Conservation (phyloP, 805 yeast species). For the Jamesozyma jinghongensis region DNA sequence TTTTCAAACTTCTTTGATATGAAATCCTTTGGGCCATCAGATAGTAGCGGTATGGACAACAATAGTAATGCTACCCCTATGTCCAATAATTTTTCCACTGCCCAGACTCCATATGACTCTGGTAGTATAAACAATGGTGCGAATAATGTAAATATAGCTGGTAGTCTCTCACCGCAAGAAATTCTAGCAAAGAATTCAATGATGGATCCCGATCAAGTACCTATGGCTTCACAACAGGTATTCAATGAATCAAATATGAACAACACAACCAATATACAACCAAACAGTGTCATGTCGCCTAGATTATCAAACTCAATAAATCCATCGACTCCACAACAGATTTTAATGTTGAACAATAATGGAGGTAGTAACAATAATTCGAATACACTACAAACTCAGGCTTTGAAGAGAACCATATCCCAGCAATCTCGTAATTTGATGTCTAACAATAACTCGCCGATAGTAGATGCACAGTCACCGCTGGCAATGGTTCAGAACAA, state of each 20-base stretch:
- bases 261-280: neutral
- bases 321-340: constrained; percentile 23
- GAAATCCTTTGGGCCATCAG: constrained; percentile 2
- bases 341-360: constrained; percentile 9
- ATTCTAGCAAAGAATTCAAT: constrained; percentile 25
- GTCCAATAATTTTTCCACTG: neutral
- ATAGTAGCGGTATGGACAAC: neutral
- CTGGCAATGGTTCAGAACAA: too few species aligned
- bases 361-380: neutral
- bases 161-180: constrained; percentile 27
- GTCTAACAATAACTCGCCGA: too few species aligned
- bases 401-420: neutral
- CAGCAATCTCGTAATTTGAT: too few species aligned
- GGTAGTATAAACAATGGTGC: neutral
- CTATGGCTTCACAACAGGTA: constrained; percentile 22
- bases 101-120: constrained; percentile 20
- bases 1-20: constrained; percentile 8
- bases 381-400: constrained; percentile 2
- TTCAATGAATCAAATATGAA: constrained; percentile 12
- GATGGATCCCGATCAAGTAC: constrained; percentile 16
- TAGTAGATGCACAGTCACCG: too few species aligned
- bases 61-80: neutral
- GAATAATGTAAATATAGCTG: neutral
- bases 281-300: constrained; percentile 1
- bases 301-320: constrained; percentile 3